Evolutionary conservation across 2,329 filamentous ascomycete species (phyloP), one percentile per base, ranked within the genome.

Genomic region (Gliomastix tumulicola): DNA sequence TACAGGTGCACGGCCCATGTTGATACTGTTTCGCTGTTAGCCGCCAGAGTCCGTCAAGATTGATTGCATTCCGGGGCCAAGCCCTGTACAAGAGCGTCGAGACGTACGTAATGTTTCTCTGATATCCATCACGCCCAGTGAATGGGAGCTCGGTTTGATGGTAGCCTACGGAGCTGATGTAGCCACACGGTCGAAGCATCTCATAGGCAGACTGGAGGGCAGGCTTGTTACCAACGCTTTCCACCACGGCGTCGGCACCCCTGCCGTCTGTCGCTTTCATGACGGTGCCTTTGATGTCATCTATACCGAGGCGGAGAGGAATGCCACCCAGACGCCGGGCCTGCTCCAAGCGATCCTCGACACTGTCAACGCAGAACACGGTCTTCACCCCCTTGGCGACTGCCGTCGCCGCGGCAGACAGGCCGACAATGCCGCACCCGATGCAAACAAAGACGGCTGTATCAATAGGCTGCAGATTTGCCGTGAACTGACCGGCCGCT

Each of bases 171-270:
- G 80, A 85, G 48, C 78, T 82, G 45, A 88, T 84, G 28, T 72
- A 74, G 6, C 84, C 84, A 64, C 79, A 88, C 2, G 83, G 82
- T 36, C 84, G 70, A 39, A 88, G 56, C 15, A 88, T 56, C 21
- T 88, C 82, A 56, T 80, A 88, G 0, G 76, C 83, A 23, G 79
- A 84, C 49, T 70, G 74, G 51, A 88, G 58, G 3, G 84, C 84
- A 25, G 79, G 73, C 37, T 76, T 79, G n/a, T 82, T 61, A 0
- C 84, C 84, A 19, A 88, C 84, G 6, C 85, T 81, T 57, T 89
- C 84, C 47, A 95, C 79, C 3, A 92, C 79, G 15, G 86, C 79
- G 60, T 96, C 89, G 13, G 88, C 88, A 7, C 89, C 89, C 27
- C 89, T 71, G 7, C 88, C 88, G 12, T 83, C 71, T 0, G 87